Conservation (phyloP, 208 protist species). For the Wallacemonas collosoma region DNA sequence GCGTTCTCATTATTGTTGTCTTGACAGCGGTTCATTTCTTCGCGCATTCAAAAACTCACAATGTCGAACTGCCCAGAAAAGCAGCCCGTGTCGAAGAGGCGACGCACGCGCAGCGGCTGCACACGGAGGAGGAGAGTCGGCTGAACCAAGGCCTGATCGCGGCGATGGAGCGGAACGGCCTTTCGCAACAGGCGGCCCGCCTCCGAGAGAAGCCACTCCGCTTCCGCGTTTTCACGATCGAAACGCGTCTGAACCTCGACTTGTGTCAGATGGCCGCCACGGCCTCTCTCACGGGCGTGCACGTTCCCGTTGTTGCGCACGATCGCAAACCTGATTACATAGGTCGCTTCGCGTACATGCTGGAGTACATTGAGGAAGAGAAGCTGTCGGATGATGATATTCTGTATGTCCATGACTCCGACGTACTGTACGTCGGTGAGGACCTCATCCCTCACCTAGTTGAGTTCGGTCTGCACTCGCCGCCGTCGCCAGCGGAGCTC, state of each 20-base stretch:
- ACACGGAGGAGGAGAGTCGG: background rate
- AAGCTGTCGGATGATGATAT: slow-evolving; percentile 4
- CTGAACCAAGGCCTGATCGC: background rate
- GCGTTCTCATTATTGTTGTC: no score
- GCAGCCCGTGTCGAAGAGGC: background rate
- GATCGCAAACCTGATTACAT: slow-evolving; percentile 6
- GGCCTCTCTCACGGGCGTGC: background rate
- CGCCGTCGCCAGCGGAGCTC: background rate
- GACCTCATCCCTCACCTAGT: background rate
- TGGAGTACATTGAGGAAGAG: slow-evolving; percentile 4
- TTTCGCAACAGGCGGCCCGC: background rate
- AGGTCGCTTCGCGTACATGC: background rate
- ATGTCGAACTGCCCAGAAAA: no score
- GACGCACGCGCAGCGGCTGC: background rate
- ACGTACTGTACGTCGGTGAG: background rate
- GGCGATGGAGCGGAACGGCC: background rate
- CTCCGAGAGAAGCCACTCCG: background rate
- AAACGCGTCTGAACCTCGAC: slow-evolving; percentile 6
- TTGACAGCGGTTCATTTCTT: no score
- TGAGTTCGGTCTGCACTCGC: slow-evolving; percentile 7
- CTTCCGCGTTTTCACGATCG: slow-evolving; percentile 5
- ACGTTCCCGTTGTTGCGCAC: slow-evolving; percentile 12
- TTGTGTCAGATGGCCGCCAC: slow-evolving; percentile 11
- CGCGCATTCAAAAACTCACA: no score
- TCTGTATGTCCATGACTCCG: slow-evolving; percentile 9